Evolutionary conservation across 2,329 filamentous ascomycete species (phyloP), one percentile per base, ranked within the genome.

Genomic region (Neonectria ditissima): DNA sequence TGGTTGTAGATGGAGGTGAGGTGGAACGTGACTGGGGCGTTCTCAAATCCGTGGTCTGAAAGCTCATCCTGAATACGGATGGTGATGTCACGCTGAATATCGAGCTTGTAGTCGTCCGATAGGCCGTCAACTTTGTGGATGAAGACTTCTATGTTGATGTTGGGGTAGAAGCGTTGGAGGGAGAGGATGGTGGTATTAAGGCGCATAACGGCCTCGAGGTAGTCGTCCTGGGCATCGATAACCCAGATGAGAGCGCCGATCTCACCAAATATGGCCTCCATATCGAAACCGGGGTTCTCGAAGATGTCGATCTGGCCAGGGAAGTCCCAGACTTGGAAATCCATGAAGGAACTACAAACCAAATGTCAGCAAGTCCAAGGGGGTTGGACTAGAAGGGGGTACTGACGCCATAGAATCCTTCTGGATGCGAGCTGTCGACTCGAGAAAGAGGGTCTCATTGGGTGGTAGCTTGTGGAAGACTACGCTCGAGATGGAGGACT

Each of bases 61-160:
- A 99, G 88, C 78, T 99, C 96, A 77, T 99, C 96, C 74, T 97
- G 94, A 66, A 98, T 97, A 41, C 94, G 91, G 77, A 98, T 97
- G 55, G 94, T 94, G 67, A 99, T 97, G 79, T 99, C 96, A 63
- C 96, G 91, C 81, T 97, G 96, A 18, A 97, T 97, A 74, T 99
- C 96, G 62, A 94, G 89, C 76, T 96, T 94, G 83, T 96, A 98
- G 79, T 99, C 96, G 70, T 98, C 96, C 28, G 93, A 96, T 16
- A 99, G 85, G n/a, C 94, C 95, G 76, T 99, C 96, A 34, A 97
- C 95, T 79, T 99, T 99, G 86, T 99, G 96, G 73, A 99, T 97
- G 79, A 99, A 98, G 54, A 99, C 95, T 77, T 98, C 95, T 69
- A 99, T 92, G 79, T 97, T 97, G 80, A 98, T 96, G 75, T 93